phyloP scores from a whole-genome alignment of 108 stramenopile species.

The Fistulifera pelliculosa region DNA sequence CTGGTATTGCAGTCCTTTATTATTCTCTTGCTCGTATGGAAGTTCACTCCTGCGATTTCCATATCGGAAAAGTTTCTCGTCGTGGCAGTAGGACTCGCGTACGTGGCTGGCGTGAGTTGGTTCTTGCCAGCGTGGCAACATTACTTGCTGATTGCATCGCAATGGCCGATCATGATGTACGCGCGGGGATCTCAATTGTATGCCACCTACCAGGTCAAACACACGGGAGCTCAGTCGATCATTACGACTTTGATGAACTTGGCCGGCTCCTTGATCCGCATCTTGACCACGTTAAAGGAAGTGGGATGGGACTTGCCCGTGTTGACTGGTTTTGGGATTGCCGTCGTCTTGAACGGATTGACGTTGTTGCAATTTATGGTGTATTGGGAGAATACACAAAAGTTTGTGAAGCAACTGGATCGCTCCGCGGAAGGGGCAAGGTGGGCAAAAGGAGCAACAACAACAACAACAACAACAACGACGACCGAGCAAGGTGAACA shows the following conservation, averaged over 20 bases:
- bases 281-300: slow-evolving; percentile 69
- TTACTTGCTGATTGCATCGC: slow-evolving; percentile 51
- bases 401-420: slow-evolving; percentile 26
- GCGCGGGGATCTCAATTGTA: slow-evolving; percentile 57
- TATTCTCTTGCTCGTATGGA: slow-evolving; percentile 46
- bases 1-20: slow-evolving; percentile 48
- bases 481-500: no score
- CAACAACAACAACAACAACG: neutral
- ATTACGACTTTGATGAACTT: slow-evolving; percentile 61
- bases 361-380: slow-evolving; percentile 52
- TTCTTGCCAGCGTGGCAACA: slow-evolving; percentile 40
- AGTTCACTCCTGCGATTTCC: slow-evolving; percentile 19
- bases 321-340: slow-evolving; percentile 39
- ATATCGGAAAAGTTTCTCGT: slow-evolving; percentile 22
- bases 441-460: slow-evolving; percentile 24
- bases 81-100: slow-evolving; percentile 22
- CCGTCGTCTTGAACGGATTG: slow-evolving; percentile 37
- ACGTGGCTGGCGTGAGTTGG: slow-evolving; percentile 25
- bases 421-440: slow-evolving; percentile 1
- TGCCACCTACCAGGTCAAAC: slow-evolving; percentile 43
- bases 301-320: slow-evolving; percentile 66
- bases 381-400: slow-evolving; percentile 48
- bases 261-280: slow-evolving; percentile 46
- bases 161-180: slow-evolving; percentile 45
- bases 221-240: slow-evolving; percentile 67